Percentiles rank a stretch among this genome's conserved stretches.
phyloP scores from a whole-genome alignment of 305 asterid species.

The Fraxinus sp. region DNA sequence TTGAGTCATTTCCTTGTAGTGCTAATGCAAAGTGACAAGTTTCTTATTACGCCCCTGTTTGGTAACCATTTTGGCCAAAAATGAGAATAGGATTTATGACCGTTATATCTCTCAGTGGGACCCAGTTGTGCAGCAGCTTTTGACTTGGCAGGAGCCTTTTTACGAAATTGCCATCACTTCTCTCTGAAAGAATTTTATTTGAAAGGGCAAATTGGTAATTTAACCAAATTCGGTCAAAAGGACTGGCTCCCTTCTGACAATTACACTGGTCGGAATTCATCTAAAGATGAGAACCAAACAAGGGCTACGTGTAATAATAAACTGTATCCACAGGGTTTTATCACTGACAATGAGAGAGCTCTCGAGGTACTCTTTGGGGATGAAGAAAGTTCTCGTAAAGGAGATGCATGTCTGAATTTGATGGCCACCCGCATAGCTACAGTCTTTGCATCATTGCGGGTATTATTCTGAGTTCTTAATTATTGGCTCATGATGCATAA shows the following conservation, averaged over 20 bases:
- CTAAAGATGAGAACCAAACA: not conserved
- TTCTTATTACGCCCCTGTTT: not conserved
- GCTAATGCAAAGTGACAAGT: not conserved
- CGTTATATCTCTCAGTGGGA: not conserved
- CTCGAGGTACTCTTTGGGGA: slow-evolving; percentile 96
- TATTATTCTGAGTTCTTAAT: slow-evolving; percentile 30
- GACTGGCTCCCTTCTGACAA: not conserved
- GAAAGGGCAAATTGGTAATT: not conserved
- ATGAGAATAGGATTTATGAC: not conserved
- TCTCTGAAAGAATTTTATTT: not conserved
- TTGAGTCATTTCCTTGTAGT: not conserved
- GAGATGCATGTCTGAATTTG: slow-evolving; percentile 73
- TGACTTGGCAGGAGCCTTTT: not conserved
- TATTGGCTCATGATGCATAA: slow-evolving; percentile 1
- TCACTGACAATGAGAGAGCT: slow-evolving; percentile 90
- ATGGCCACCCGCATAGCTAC: slow-evolving; percentile 96
- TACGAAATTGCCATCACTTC: not conserved
- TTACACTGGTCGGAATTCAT: not conserved
- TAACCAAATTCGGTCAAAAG: not conserved
- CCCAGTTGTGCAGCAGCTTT: not conserved
- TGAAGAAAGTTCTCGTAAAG: slow-evolving; percentile 80
- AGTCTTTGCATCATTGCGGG: slow-evolving; percentile 90
- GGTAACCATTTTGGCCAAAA: not conserved
- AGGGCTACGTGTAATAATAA: slow-evolving; percentile 3
- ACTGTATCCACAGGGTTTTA: slow-evolving; percentile 61